Evolutionary conservation across 73 alveolate genomes (phyloP).

Genomic region (Paramecium biaurelia): DNA sequence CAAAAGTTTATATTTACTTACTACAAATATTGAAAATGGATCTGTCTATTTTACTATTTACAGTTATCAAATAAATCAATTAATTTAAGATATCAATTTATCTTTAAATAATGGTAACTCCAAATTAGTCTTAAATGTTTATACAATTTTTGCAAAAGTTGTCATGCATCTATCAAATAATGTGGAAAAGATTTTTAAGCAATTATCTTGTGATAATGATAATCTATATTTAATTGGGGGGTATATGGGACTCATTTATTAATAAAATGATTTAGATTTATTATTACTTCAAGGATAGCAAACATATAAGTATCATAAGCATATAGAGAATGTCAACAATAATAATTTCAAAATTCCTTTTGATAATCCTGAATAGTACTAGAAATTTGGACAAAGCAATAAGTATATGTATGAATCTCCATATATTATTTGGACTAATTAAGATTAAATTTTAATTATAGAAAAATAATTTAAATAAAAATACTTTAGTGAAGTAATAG

Average conservation of each 20-base stretch:
- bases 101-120: neutral
- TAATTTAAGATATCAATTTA: constrained; percentile 18
- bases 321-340: neutral
- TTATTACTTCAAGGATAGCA: neutral
- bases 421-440: neutral
- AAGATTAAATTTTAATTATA: neutral
- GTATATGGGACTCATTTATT: neutral
- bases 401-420: constrained; percentile 9
- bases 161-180: neutral
- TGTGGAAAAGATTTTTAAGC: neutral
- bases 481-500: neutral
- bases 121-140: neutral
- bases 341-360: constrained; percentile 7
- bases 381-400: neutral
- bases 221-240: neutral
- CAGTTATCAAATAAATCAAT: neutral
- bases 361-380: neutral
- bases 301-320: neutral
- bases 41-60: constrained; percentile 23
- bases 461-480: constrained; percentile 7
- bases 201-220: neutral
- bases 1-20: neutral
- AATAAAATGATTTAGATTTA: neutral
- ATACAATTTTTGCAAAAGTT: constrained; percentile 18
- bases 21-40: constrained; percentile 1